Conservation (phyloP, 805 yeast species). For the Wickerhamomyces mucosus region DNA sequence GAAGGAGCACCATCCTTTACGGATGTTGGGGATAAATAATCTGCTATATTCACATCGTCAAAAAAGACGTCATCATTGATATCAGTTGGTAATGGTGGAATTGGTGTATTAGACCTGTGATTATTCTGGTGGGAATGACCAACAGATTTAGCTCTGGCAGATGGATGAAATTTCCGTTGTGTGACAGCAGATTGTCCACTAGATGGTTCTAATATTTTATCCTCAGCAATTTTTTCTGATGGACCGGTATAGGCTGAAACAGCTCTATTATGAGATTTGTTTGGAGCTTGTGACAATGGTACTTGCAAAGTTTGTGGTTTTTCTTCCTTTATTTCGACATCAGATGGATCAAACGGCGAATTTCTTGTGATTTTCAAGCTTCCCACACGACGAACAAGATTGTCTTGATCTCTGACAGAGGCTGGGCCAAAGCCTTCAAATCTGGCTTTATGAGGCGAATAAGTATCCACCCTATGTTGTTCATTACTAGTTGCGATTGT, state of each 20-base stretch:
- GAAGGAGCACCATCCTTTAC: slow-evolving; percentile 8
- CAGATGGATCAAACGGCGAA: slow-evolving; percentile 8
- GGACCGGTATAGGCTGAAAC: slow-evolving; percentile 20
- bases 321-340: slow-evolving; percentile 1
- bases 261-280: slow-evolving; percentile 18
- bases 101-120: slow-evolving; percentile 5
- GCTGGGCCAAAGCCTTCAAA: slow-evolving; percentile 3
- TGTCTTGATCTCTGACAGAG: slow-evolving; percentile 7
- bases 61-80: slow-evolving; percentile 34
- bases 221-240: background rate
- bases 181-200: slow-evolving; percentile 9
- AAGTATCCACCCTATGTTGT: slow-evolving; percentile 3
- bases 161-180: slow-evolving; percentile 48
- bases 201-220: slow-evolving; percentile 4
- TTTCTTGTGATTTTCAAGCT: slow-evolving; percentile 15
- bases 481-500: background rate
- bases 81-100: slow-evolving; percentile 24
- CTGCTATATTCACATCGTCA: slow-evolving; percentile 53
- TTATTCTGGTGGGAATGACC: slow-evolving; percentile 59
- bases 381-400: slow-evolving; percentile 17
- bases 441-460: slow-evolving; percentile 1
- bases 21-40: slow-evolving; percentile 28
- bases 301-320: background rate
- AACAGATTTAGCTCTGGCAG: slow-evolving; percentile 81
- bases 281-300: background rate